phyloP scores from a whole-genome alignment of 2,329 filamentous ascomycete genomes.

The Aspergillus texensis region DNA sequence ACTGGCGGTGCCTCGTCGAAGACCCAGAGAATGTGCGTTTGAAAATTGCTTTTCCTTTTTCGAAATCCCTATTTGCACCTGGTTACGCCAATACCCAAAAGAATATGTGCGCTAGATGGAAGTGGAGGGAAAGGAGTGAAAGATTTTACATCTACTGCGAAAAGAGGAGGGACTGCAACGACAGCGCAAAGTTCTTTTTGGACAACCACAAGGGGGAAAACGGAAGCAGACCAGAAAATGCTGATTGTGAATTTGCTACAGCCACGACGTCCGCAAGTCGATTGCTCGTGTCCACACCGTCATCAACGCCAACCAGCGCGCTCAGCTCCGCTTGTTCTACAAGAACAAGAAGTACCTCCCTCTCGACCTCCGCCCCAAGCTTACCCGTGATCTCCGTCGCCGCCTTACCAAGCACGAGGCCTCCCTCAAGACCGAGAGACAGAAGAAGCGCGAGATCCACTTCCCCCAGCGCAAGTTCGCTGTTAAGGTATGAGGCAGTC shows the following conservation, averaged over 20 bases:
- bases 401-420: conserved; percentile 91
- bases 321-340: conserved; percentile 98
- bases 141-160: conserved; percentile 4
- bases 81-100: not conserved
- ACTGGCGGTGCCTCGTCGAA: conserved; percentile 88
- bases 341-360: conserved; percentile 99
- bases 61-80: not conserved
- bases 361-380: conserved; percentile 97
- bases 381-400: conserved; percentile 97
- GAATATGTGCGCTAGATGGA: not conserved
- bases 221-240: conserved; percentile 12
- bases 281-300: conserved; percentile 98
- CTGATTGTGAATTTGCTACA: conserved; percentile 48
- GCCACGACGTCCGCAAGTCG: conserved; percentile 98
- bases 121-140: conserved; percentile 1
- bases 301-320: conserved; percentile 99
- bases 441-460: conserved; percentile 92
- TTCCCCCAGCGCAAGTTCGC: conserved; percentile 99
- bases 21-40: conserved; percentile 92
- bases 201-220: not conserved
- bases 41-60: conserved; percentile 14
- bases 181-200: not conserved
- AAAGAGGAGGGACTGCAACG: conserved; percentile 10
- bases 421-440: conserved; percentile 82
- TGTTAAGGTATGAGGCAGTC: conserved; percentile 75